Conservation (phyloP, 1,284 basidiomycete genomes). For the Trichosporon ovoides region DNA sequence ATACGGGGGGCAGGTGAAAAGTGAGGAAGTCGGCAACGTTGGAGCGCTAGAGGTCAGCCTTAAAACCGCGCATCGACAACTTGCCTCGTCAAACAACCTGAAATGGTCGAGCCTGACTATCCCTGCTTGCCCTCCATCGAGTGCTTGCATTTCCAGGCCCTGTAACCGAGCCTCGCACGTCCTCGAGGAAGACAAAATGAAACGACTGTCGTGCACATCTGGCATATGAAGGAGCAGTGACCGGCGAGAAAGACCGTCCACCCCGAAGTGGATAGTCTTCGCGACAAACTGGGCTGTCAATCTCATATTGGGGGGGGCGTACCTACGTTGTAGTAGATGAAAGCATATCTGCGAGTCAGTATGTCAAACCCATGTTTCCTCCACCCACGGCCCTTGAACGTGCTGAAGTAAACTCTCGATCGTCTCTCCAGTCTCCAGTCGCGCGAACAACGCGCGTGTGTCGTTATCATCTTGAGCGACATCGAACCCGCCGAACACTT, state of each 20-base stretch:
- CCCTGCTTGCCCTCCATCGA: constrained; percentile 38
- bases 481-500: constrained; percentile 74
- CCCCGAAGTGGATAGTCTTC: constrained; percentile 63
- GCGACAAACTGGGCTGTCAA: constrained; percentile 47
- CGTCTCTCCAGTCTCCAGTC: constrained; percentile 52
- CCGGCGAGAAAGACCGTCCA: constrained; percentile 86
- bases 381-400: constrained; percentile 81
- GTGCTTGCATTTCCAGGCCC: constrained; percentile 26
- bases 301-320: constrained; percentile 51
- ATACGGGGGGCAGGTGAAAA: too few species aligned
- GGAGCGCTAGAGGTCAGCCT: too few species aligned
- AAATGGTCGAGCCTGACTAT: constrained; percentile 17
- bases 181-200: constrained; percentile 32
- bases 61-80: neutral
- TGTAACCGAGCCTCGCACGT: constrained; percentile 19
- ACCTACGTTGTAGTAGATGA: neutral
- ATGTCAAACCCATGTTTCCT: neutral
- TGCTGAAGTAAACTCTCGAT: constrained; percentile 56
- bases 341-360: neutral
- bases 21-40: too few species aligned
- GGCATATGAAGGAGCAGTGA: constrained; percentile 62
- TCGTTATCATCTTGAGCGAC: constrained; percentile 70
- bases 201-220: neutral
- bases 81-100: neutral
- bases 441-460: constrained; percentile 61